Evolutionary conservation across 2,329 filamentous ascomycete genomes (phyloP).

Genomic region (Ophiosphaerella narmari): DNA sequence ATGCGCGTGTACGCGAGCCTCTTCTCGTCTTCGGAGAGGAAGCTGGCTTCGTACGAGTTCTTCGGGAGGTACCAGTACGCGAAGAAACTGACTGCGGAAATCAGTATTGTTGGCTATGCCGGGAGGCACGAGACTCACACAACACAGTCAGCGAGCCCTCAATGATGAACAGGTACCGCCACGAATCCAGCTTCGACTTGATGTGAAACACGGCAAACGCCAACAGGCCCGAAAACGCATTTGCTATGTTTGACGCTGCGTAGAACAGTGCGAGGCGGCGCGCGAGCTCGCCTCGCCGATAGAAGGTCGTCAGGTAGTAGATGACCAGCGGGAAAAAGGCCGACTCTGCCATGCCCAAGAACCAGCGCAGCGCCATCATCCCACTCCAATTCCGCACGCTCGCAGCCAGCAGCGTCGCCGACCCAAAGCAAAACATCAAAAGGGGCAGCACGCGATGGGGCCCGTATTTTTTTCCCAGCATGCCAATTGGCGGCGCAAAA

Average conservation of each 20-base stretch:
- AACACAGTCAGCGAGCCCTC: constrained; percentile 63
- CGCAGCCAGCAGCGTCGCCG: constrained; percentile 64
- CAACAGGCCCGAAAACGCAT: constrained; percentile 65
- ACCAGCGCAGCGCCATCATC: constrained; percentile 70
- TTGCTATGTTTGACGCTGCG: constrained; percentile 74
- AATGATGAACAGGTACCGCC: constrained; percentile 70
- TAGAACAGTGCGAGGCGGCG: constrained; percentile 75
- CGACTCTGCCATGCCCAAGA: constrained; percentile 69
- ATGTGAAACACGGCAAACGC: constrained; percentile 65
- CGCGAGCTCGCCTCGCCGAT: constrained; percentile 72
- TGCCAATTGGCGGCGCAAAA: constrained; percentile 67
- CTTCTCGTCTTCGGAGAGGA: constrained; percentile 69
- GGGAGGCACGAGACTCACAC: constrained; percentile 30
- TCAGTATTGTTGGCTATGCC: background rate
- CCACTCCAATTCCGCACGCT: constrained; percentile 65
- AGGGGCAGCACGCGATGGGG: constrained; percentile 66
- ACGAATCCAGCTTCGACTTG: constrained; percentile 59
- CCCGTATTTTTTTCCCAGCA: constrained; percentile 71
- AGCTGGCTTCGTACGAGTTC: constrained; percentile 66
- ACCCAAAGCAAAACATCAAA: constrained; percentile 72
- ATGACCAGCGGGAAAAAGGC: constrained; percentile 73
- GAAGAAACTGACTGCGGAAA: constrained; percentile 55
- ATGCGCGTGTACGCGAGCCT: constrained; percentile 73
- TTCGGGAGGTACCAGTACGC: constrained; percentile 72
- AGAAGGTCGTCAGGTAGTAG: constrained; percentile 66